Evolutionary conservation across 768 basidiomycete species (phyloP).

Genomic region (Agaricus sinodeliciosus): DNA sequence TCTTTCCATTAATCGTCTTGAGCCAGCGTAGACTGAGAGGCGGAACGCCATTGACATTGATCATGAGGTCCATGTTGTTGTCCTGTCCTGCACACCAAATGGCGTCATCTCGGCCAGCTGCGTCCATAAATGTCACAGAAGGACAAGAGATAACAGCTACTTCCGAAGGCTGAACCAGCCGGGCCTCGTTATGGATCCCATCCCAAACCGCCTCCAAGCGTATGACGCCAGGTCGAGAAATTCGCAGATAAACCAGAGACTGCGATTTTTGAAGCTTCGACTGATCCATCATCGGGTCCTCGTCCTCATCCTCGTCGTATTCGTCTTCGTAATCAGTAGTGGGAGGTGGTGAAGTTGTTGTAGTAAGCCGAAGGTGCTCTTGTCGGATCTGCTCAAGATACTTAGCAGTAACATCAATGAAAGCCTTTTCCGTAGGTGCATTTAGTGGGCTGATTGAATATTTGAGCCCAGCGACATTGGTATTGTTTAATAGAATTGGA

Average conservation of each 20-base stretch:
- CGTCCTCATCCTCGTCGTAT: constrained; percentile 50
- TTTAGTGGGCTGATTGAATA: constrained; percentile 72
- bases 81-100: constrained; percentile 69
- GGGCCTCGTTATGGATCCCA: constrained; percentile 61
- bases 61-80: constrained; percentile 45
- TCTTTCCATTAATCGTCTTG: constrained; percentile 56
- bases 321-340: constrained; percentile 72
- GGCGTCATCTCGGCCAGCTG: constrained; percentile 28
- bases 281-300: constrained; percentile 26
- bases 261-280: constrained; percentile 62
- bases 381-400: constrained; percentile 55
- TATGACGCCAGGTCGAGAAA: constrained; percentile 68
- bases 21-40: constrained; percentile 76
- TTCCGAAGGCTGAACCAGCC: constrained; percentile 51
- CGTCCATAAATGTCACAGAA: constrained; percentile 55
- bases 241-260: constrained; percentile 61
- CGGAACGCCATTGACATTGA: constrained; percentile 67
- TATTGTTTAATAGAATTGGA: constrained; percentile 88
- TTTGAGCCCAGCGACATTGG: constrained; percentile 59
- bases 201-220: constrained; percentile 73
- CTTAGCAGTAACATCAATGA: constrained; percentile 49
- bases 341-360: constrained; percentile 27
- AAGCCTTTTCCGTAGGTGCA: constrained; percentile 29
- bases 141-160: constrained; percentile 82
- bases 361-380: constrained; percentile 41